These are phyloP conservation scores for Trametopsis cervina DNA, from an alignment of 768 basidiomycete species.

Conservation along the genomic window DNA sequence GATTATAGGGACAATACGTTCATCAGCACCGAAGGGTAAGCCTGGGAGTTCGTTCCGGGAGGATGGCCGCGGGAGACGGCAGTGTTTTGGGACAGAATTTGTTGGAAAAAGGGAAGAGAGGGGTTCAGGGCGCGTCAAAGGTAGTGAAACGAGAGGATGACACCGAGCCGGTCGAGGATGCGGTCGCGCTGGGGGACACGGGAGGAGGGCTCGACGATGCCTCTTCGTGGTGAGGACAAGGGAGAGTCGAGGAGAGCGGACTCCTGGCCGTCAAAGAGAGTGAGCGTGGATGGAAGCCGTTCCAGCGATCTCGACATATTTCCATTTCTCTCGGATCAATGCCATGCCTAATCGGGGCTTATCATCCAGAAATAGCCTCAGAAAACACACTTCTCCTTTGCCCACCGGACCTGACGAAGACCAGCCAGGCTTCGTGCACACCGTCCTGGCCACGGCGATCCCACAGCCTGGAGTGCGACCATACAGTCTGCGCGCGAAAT, in stretches of 20 bases:
- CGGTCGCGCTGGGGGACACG: neutral
- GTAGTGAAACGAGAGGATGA: neutral
- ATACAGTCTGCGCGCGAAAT: too few relatives aligned
- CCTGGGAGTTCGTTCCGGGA: neutral
- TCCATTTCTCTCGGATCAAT: too few relatives aligned
- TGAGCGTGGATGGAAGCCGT: neutral
- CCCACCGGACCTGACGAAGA: too few relatives aligned
- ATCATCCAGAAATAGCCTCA: too few relatives aligned
- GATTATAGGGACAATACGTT: neutral
- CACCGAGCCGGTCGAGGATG: neutral
- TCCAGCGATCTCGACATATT: too few relatives aligned
- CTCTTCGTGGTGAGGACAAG: neutral
- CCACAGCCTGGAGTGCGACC: too few relatives aligned
- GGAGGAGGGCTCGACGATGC: too few relatives aligned
- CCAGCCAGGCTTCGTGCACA: too few relatives aligned
- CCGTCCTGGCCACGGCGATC: too few relatives aligned
- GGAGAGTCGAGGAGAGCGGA: neutral
- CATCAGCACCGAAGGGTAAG: neutral
- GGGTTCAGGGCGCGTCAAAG: neutral
- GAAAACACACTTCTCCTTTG: too few relatives aligned
- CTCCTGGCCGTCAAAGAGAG: neutral
- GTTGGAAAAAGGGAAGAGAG: constrained; percentile 1
- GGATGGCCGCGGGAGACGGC: neutral
- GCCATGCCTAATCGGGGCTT: too few relatives aligned
- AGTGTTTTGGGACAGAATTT: neutral